Conservation (phyloP, 1,284 basidiomycete genomes). For the Papiliotrema laurentii region DNA sequence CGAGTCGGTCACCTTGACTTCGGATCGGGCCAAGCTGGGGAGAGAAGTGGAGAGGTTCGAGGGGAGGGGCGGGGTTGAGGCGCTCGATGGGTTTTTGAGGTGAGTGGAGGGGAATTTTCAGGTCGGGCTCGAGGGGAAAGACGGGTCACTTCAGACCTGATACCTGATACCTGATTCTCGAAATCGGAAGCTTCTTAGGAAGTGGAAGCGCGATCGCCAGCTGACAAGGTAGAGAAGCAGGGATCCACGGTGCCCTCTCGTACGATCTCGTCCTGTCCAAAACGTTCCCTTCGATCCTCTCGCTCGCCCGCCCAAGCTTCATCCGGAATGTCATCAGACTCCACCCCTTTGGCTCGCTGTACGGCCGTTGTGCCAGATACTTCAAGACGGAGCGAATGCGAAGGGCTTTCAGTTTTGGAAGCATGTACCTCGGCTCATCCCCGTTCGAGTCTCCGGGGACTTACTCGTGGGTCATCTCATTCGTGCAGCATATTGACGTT, state of each 20-base stretch:
- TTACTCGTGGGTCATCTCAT: conserved; percentile 40
- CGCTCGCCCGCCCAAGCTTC: conserved; percentile 49
- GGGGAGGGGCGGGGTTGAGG: conserved; percentile 49
- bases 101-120: conserved; percentile 14
- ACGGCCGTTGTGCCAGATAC: conserved; percentile 46
- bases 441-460: conserved; percentile 55
- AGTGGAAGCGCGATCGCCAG: too few species aligned
- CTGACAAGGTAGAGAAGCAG: conserved; percentile 34
- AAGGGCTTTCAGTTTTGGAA: conserved; percentile 50
- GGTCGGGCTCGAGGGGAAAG: too few species aligned
- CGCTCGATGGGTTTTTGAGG: conserved; percentile 32
- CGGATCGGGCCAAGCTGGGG: conserved; percentile 50
- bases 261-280: conserved; percentile 52
- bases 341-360: conserved; percentile 46
- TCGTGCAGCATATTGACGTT: neutral
- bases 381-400: conserved; percentile 53
- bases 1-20: conserved; percentile 49
- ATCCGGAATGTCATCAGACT: conserved; percentile 46
- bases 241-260: conserved; percentile 37
- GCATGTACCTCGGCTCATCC: conserved; percentile 51
- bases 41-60: conserved; percentile 52
- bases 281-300: conserved; percentile 49
- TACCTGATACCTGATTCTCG: too few species aligned
- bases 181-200: conserved; percentile 13
- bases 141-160: too few species aligned